Conservation (phyloP, 129 eudicot species). For the Oenanthe sinensis region DNA sequence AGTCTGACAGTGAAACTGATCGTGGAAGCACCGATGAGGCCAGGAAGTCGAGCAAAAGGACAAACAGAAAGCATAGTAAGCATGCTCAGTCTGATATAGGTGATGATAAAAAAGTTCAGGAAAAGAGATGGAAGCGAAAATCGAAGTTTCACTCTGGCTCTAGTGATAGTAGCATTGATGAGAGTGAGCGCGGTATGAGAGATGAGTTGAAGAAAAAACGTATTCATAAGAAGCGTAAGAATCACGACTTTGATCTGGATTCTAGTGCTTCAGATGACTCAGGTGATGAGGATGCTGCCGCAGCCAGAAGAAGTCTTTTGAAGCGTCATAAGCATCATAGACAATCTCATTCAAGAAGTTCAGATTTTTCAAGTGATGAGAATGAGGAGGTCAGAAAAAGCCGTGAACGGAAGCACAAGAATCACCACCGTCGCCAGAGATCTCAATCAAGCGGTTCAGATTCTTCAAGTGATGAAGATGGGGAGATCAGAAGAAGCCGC, state of each 20-base stretch:
- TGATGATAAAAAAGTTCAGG: slow-evolving; percentile 43
- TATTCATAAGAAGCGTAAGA: slow-evolving; percentile 39
- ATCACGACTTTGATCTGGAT: slow-evolving; percentile 27
- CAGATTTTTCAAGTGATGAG: slow-evolving; percentile 42
- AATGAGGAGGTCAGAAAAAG: slow-evolving; percentile 25
- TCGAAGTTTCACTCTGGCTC: slow-evolving; percentile 39
- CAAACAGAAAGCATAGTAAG: slow-evolving; percentile 57
- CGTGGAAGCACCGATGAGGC: slow-evolving; percentile 32
- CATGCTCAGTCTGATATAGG: slow-evolving; percentile 35
- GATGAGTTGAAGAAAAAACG: slow-evolving; percentile 37
- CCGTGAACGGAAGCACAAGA: slow-evolving; percentile 32
- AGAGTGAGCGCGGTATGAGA: slow-evolving; percentile 28
- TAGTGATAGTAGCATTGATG: slow-evolving; percentile 39
- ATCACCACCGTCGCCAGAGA: slow-evolving; percentile 8
- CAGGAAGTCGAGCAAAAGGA: slow-evolving; percentile 40
- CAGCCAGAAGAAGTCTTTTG: slow-evolving; percentile 21
- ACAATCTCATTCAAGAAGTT: slow-evolving; percentile 24
- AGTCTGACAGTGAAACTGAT: slow-evolving; percentile 41
- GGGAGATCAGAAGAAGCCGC: slow-evolving; percentile 21
- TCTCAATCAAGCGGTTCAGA: slow-evolving; percentile 29
- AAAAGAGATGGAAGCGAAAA: slow-evolving; percentile 52
- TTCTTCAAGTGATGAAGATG: slow-evolving; percentile 40
- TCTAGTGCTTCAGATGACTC: slow-evolving; percentile 25
- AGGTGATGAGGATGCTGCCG: slow-evolving; percentile 29
- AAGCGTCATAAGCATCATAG: slow-evolving; percentile 37